Evolutionary conservation across 345 rosid genomes (phyloP).

Genomic region (Sapria himalayana): DNA sequence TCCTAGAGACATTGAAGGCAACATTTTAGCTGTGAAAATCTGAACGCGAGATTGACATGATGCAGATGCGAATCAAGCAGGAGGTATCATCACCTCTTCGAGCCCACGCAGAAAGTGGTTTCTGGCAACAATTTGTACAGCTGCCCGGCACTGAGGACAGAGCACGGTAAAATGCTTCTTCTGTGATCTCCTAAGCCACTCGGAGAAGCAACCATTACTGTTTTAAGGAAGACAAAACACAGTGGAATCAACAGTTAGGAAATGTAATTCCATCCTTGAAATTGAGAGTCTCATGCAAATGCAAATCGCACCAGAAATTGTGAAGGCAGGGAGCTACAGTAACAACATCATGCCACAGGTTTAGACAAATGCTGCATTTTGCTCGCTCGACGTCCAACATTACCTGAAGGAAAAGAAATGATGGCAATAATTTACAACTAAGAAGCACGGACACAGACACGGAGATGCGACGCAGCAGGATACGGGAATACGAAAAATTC

Average conservation of each 20-base stretch:
- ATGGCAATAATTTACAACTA: too few relatives aligned
- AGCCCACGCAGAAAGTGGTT: conserved; percentile 59
- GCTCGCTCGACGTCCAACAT: conserved; percentile 49
- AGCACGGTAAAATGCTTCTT: conserved; percentile 38
- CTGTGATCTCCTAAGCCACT: conserved; percentile 75
- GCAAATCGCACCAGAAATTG: conserved; percentile 51
- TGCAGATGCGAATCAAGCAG: neutral
- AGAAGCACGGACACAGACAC: too few relatives aligned
- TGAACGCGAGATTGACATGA: neutral
- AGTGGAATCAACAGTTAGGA: conserved; percentile 9
- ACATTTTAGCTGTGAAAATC: neutral
- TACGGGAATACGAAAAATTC: too few relatives aligned
- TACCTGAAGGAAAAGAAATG: conserved; percentile 26
- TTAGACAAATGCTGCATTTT: conserved; percentile 85
- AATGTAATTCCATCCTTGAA: neutral
- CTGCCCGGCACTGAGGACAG: conserved; percentile 88
- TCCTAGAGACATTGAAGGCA: conserved; percentile 24
- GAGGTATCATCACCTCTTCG: conserved; percentile 35
- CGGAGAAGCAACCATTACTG: conserved; percentile 96
- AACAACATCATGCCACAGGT: conserved; percentile 83
- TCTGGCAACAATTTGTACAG: conserved; percentile 61
- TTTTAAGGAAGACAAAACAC: conserved; percentile 10
- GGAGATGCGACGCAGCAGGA: too few relatives aligned
- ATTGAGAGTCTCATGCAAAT: too few relatives aligned
- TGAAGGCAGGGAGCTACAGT: conserved; percentile 92